These are phyloP conservation scores for Mycena indigotica DNA, from an alignment of 768 basidiomycete species.

Conservation along the genomic window DNA sequence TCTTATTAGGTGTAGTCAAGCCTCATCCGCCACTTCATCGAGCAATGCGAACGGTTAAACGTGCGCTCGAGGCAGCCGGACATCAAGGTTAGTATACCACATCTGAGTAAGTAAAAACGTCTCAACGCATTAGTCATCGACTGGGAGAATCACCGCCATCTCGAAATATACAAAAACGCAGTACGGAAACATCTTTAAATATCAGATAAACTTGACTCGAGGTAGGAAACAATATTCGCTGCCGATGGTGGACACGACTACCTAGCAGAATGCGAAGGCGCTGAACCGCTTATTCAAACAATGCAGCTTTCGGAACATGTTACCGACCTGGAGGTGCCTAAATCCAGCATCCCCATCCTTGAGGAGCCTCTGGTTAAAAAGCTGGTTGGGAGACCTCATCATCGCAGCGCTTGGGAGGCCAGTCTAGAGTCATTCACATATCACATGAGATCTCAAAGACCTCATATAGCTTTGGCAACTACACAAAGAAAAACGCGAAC, in stretches of 20 bases:
- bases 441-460: conserved; percentile 7
- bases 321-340: conserved; percentile 19
- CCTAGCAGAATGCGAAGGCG: conserved; percentile 42
- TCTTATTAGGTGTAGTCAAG: conserved; percentile 33
- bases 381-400: conserved; percentile 46
- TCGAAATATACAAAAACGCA: conserved; percentile 49
- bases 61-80: conserved; percentile 49
- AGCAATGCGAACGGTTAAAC: conserved; percentile 50
- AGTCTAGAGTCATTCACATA: conserved; percentile 7
- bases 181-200: conserved; percentile 25
- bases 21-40: conserved; percentile 57
- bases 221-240: conserved; percentile 49
- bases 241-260: conserved; percentile 58
- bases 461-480: conserved; percentile 60
- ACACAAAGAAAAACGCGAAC: conserved; percentile 50
- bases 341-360: conserved; percentile 23
- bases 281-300: conserved; percentile 60
- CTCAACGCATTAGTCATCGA: conserved; percentile 53
- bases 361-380: conserved; percentile 46
- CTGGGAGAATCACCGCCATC: conserved; percentile 60
- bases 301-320: conserved; percentile 42
- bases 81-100: conserved; percentile 40
- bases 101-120: not conserved
- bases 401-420: conserved; percentile 47
- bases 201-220: conserved; percentile 13